Evolutionary conservation across 2,329 filamentous ascomycete species (phyloP).

Genomic region (Taxawa tesnikishii): DNA sequence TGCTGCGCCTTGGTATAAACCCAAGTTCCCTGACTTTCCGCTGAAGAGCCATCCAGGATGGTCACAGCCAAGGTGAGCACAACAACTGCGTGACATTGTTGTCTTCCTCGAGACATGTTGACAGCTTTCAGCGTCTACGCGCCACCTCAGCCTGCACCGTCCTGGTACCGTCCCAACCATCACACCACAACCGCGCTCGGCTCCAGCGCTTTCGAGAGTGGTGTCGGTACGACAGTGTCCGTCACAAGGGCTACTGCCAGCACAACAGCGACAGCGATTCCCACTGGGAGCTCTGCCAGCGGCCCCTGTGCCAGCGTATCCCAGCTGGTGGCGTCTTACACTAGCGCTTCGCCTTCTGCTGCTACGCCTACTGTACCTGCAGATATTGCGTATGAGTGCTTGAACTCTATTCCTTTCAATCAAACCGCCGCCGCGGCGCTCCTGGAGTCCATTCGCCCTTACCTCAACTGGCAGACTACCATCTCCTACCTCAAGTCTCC

Average conservation of each 20-base stretch:
- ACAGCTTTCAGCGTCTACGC: neutral
- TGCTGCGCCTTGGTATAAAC: neutral
- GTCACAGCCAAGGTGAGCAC: neutral
- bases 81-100: no score
- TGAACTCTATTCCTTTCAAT: slow-evolving; percentile 33
- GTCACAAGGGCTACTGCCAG: neutral
- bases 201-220: neutral
- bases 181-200: neutral
- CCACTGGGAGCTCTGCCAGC: neutral
- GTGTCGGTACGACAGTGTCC: neutral
- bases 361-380: slow-evolving; percentile 28
- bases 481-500: slow-evolving; percentile 32
- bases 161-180: neutral
- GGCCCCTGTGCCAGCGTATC: slow-evolving; percentile 16
- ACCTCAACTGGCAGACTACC: slow-evolving; percentile 34
- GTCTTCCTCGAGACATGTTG: neutral
- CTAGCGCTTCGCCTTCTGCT: slow-evolving; percentile 12
- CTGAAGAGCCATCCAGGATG: neutral
- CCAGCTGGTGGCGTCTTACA: slow-evolving; percentile 12
- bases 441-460: slow-evolving; percentile 30
- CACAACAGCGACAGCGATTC: neutral
- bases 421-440: slow-evolving; percentile 24
- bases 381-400: slow-evolving; percentile 31
- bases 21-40: neutral
- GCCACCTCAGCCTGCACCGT: neutral